Conservation (phyloP, 805 yeast species). For the Ogataea nakhonphanomensis region DNA sequence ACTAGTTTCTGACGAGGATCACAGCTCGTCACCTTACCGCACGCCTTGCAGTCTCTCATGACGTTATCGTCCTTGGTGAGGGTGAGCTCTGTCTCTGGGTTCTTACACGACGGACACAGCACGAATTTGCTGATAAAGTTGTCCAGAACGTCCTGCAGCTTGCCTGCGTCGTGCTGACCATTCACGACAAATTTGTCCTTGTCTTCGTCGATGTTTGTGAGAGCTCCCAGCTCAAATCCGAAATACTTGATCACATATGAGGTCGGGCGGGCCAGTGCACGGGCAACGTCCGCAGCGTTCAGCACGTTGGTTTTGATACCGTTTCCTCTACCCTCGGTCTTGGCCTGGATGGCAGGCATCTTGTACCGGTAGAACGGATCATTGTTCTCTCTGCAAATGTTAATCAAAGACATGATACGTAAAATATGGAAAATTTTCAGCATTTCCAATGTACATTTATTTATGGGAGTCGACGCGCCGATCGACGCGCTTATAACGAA, state of each 20-base stretch:
- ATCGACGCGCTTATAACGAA: conserved; percentile 38
- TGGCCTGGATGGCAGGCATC: conserved; percentile 97
- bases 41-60: conserved; percentile 94
- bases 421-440: conserved; percentile 4
- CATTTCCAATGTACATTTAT: conserved; percentile 4
- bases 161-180: conserved; percentile 88
- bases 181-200: conserved; percentile 88
- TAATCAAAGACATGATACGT: conserved; percentile 69
- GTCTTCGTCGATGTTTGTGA: conserved; percentile 75
- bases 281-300: conserved; percentile 87
- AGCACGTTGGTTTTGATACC: conserved; percentile 96
- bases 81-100: conserved; percentile 93
- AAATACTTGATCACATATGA: conserved; percentile 89
- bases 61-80: conserved; percentile 71
- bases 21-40: conserved; percentile 84
- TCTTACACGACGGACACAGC: conserved; percentile 90
- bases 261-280: conserved; percentile 92
- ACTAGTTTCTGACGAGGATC: conserved; percentile 85
- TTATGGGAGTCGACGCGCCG: conserved; percentile 1
- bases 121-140: conserved; percentile 92
- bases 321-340: conserved; percentile 98
- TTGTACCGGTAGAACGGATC: conserved; percentile 99
- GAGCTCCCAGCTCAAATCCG: conserved; percentile 97
- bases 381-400: conserved; percentile 93
- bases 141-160: conserved; percentile 90